Percentiles rank a stretch among this genome's conserved stretches.
Evolutionary conservation across 2,329 filamentous ascomycete species (phyloP).

Genomic region (Trichoderma simmonsii): DNA sequence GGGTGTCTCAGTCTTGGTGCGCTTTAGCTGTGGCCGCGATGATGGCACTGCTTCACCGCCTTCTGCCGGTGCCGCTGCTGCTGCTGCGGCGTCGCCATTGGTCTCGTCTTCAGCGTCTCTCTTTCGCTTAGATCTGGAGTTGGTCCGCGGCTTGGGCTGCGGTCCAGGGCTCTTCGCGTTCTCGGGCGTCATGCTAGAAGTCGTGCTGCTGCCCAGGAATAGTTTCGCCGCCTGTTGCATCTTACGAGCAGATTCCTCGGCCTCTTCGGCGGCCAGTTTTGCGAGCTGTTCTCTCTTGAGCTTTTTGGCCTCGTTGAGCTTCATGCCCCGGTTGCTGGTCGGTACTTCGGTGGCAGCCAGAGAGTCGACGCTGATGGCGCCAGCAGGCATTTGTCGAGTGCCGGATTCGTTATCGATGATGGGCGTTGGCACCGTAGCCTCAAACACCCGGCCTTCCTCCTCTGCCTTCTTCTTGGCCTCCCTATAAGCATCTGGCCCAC

Average conservation of each 20-base stretch:
- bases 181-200: constrained; percentile 30
- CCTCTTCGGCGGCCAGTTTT: constrained; percentile 60
- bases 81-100: constrained; percentile 27
- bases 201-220: constrained; percentile 38
- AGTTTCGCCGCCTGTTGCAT: constrained; percentile 48
- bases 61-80: neutral
- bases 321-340: constrained; percentile 70
- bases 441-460: constrained; percentile 61
- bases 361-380: constrained; percentile 57
- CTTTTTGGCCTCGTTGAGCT: constrained; percentile 75
- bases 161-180: constrained; percentile 20
- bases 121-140: constrained; percentile 44
- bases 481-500: constrained; percentile 61
- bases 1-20: constrained; percentile 57
- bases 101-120: constrained; percentile 37
- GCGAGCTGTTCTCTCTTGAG: constrained; percentile 64
- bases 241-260: constrained; percentile 54
- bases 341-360: constrained; percentile 59
- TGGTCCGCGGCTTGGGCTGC: constrained; percentile 31
- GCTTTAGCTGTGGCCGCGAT: constrained; percentile 44
- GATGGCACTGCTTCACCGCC: constrained; percentile 30
- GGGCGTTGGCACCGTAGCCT: constrained; percentile 36
- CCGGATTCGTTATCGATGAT: constrained; percentile 50
- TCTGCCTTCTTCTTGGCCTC: constrained; percentile 63
- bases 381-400: constrained; percentile 52